Evolutionary conservation across 495 filamentous ascomycete genomes (phyloP), one percentile per base, ranked within the genome.

Genomic region (Aspergillus leporis): DNA sequence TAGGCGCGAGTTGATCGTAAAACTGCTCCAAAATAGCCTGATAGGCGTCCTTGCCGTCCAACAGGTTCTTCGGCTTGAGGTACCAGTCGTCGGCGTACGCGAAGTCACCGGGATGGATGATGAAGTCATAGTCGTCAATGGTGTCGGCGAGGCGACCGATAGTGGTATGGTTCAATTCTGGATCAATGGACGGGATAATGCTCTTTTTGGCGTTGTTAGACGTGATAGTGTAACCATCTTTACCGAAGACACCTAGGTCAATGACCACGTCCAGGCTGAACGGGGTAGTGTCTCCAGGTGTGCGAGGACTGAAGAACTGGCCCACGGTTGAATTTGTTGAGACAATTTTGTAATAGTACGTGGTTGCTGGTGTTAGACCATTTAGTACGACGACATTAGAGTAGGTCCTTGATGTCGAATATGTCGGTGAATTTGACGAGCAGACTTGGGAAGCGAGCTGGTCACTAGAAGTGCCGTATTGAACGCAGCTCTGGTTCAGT

Each of bases 91-190:
- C 82, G 5, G 82, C 80, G 62, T 84, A 85, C 10, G 72, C 78
- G 50, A 85, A 78, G 58, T 84, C 80, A 30, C 70, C 78, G 32
- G 83, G 83, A 63, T 87, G 85, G 36, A 86, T 72, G 47, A 86
- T 67, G 19, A 87, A 69, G 58, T 86, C 85, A 66, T 86, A 86
- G 65, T 82, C 75, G 48, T 86, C 66, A 40, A 84, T 72, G 4
- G 78, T 85, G 6, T 68, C 61, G 0, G 82, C 83, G 0, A 87
- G 75, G 21, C 78, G 79, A 21, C 72, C 76, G 60, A 86, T 86
- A 41, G 85, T 87, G 19, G 80, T 83, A 67, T 86, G 83, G 70
- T 86, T 85, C 5, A 86, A 73, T n/a, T 77, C 77, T 4, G 84
- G 84, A 21, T 80, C 66, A 40, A 86, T 66, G 21, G 61, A 59